Conservation (phyloP, 257 asterid species). For the Prunella vulgaris region DNA sequence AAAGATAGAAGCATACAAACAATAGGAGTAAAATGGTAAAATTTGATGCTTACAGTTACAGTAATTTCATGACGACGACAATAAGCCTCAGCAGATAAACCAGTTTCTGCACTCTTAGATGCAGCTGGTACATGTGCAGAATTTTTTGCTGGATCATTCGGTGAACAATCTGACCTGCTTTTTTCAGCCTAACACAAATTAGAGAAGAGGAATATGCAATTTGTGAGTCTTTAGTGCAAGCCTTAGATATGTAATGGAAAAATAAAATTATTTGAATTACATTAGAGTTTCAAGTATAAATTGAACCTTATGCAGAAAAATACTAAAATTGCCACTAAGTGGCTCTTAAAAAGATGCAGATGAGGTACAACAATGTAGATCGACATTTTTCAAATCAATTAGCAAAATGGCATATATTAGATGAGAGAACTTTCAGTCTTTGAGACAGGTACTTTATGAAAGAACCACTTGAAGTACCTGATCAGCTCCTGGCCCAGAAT, state of each 20-base stretch:
- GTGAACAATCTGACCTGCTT: constrained; percentile 32
- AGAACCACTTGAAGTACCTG: constrained; percentile 39
- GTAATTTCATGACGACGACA: constrained; percentile 71
- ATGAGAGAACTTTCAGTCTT: not conserved
- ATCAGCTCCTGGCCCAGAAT: constrained; percentile 38
- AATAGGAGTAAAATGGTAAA: not conserved
- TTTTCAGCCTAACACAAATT: constrained; percentile 36
- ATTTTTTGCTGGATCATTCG: constrained; percentile 25
- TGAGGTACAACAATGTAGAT: not conserved
- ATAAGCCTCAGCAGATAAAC: constrained; percentile 56
- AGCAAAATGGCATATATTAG: not conserved
- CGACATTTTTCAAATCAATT: not conserved
- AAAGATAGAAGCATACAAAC: constrained; percentile 3
- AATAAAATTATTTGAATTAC: not conserved
- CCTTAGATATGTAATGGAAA: not conserved
- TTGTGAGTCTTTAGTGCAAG: constrained; percentile 15
- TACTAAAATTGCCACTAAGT: not conserved
- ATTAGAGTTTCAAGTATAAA: not conserved
- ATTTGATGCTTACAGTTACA: constrained; percentile 51
- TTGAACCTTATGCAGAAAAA: not conserved
- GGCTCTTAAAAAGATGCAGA: not conserved
- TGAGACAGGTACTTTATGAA: not conserved
- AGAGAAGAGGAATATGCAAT: not conserved
- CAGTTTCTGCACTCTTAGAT: constrained; percentile 43
- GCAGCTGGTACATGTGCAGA: constrained; percentile 30